phyloP scores from a whole-genome alignment of 1,284 basidiomycete genomes.

The Mycosarcoma maydis region DNA sequence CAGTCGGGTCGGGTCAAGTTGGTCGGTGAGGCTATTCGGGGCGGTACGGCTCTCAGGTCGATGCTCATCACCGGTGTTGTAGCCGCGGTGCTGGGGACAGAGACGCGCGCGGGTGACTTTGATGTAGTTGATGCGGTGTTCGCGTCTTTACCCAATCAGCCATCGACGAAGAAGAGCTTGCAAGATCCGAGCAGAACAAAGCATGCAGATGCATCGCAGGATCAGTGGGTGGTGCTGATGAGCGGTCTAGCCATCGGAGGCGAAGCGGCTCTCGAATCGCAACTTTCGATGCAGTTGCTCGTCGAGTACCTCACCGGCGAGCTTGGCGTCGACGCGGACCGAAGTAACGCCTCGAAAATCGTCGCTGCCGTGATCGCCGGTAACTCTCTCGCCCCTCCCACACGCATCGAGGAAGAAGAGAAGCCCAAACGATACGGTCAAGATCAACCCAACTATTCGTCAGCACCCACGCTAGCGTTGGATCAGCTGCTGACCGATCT shows the following conservation, averaged over 20 bases:
- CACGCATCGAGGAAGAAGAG: constrained; percentile 32
- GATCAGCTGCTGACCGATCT: constrained; percentile 78
- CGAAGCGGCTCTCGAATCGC: constrained; percentile 54
- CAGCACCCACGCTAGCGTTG: constrained; percentile 70
- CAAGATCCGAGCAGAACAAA: constrained; percentile 1
- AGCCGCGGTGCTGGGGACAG: constrained; percentile 86
- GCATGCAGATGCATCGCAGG: constrained; percentile 2
- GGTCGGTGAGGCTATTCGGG: constrained; percentile 74
- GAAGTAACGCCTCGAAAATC: constrained; percentile 27
- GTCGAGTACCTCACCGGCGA: constrained; percentile 87
- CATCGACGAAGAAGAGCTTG: constrained; percentile 1
- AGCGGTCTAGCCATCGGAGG: constrained; percentile 70
- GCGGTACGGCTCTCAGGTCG: constrained; percentile 32
- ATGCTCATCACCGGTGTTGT: constrained; percentile 73
- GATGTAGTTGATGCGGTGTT: constrained; percentile 91
- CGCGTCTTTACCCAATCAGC: constrained; percentile 71
- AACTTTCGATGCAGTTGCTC: constrained; percentile 54
- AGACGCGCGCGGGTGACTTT: constrained; percentile 88
- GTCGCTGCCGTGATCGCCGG: constrained; percentile 56
- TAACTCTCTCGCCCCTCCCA: constrained; percentile 46
- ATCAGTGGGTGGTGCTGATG: constrained; percentile 58
- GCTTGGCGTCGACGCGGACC: constrained; percentile 73
- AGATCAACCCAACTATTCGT: constrained; percentile 35
- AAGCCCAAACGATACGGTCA: constrained; percentile 43
- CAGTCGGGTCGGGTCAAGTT: constrained; percentile 90